Evolutionary conservation across 73 alveolate genomes (phyloP).

Genomic region (Stentor roeselii): DNA sequence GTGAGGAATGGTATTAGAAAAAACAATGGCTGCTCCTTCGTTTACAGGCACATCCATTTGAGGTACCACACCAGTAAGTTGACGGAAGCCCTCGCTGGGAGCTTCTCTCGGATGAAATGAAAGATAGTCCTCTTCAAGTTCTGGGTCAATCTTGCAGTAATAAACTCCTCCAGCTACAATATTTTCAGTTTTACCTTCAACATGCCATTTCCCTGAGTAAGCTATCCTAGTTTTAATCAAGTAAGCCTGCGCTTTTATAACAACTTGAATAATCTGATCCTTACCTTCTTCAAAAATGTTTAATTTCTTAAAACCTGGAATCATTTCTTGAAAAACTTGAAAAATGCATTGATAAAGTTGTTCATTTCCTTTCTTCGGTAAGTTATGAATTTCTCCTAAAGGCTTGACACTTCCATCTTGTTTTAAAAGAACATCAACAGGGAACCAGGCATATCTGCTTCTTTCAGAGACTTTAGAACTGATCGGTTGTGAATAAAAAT

Average conservation of each 20-base stretch:
- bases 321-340: neutral
- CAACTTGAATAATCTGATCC: neutral
- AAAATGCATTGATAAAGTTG: neutral
- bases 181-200: conserved; percentile 23
- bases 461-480: neutral
- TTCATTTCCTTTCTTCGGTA: neutral
- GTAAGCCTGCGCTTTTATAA: neutral
- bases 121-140: neutral
- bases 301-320: neutral
- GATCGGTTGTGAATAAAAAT: neutral
- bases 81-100: neutral
- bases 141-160: neutral
- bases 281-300: neutral
- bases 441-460: neutral
- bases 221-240: neutral
- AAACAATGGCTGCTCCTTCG: conserved; percentile 5
- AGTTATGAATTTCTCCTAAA: neutral
- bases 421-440: neutral
- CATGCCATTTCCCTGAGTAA: conserved; percentile 25
- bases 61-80: neutral
- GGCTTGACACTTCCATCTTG: neutral
- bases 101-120: neutral
- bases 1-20: conserved; percentile 2
- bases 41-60: neutral
- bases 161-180: conserved; percentile 22